Conservation (phyloP, 2,329 filamentous ascomycete species). For the Malbranchea cinnamomea region DNA sequence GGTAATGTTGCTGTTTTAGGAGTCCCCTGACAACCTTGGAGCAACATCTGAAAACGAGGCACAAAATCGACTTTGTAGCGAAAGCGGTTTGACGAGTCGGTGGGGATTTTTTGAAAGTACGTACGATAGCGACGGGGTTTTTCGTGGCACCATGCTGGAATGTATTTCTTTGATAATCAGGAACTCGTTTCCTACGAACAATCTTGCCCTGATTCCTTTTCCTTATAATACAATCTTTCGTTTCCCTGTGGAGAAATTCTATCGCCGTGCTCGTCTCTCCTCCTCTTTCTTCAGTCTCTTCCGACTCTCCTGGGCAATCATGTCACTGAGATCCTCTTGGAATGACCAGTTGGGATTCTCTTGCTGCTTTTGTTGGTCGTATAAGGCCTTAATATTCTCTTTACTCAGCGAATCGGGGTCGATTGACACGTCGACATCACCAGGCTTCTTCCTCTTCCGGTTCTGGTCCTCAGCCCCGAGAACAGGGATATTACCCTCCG, state of each 20-base stretch:
- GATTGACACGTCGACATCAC: constrained; percentile 84
- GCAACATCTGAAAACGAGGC: no score
- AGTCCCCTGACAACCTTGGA: no score
- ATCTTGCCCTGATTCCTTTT: no score
- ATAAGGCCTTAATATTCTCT: constrained; percentile 65
- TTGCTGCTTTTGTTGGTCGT: constrained; percentile 56
- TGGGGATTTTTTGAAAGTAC: no score
- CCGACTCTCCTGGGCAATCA: constrained; percentile 86
- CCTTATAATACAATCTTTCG: no score
- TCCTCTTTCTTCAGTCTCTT: constrained; percentile 83
- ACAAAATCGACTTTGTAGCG: no score
- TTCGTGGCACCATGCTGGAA: no score
- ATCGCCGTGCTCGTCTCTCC: constrained; percentile 52
- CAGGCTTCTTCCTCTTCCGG: constrained; percentile 85
- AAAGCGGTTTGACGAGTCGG: no score
- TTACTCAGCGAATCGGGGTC: constrained; percentile 77
- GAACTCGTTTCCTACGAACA: no score
- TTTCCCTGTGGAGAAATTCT: constrained; percentile 1
- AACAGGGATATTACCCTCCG: constrained; percentile 47
- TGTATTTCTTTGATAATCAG: no score
- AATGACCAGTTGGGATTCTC: constrained; percentile 56
- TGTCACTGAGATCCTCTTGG: constrained; percentile 83
- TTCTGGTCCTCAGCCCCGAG: constrained; percentile 66
- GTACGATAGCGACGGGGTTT: no score
- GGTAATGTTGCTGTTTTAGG: no score